Base-by-base conservation (phyloP, 306 rosid genomes). In the Vachellia pachyceras region DNA sequence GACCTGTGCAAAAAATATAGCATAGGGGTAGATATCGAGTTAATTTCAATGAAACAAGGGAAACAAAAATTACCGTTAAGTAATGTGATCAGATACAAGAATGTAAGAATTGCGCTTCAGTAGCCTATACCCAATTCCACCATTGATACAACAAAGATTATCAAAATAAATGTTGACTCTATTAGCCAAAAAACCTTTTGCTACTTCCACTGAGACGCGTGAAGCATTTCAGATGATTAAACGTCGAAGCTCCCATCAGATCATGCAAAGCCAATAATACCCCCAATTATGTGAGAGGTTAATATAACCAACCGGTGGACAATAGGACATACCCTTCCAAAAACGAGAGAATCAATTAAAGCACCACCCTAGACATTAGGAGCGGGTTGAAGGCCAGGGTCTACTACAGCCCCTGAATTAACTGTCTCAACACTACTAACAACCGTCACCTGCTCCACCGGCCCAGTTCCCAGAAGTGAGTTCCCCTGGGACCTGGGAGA, bases 401-500 rank as follows among this genome's bases (percentile, higher is more conserved):
- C 89, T 33, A 33, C 75, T 18, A 65, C 85, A 41, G 77, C 85
- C 49, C 80, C 90, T 54, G 86, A 80, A 40, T 84, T 57, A 54
- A 12, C 86, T 12, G 83, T 74, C n/a, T 69, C 85, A 15, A 63
- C n/a, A 55, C 77, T 75, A 70, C 74, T 83, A 55, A 57, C 71
- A 77, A 69, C 61, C 3, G 92, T 87, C 37, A 35, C 72, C 61
- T 72, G 92, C 69, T 80, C 89, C 46, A 33, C 77, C 10, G 33
- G 83, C 35, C 82, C 83, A 17, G 75, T 25, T 44, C 74, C 88
- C 67, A 25, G 75, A 61, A 61, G 10, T 17, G 87, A 79, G 44
- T 85, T 75, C 46, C 49, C 91, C 73, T 77, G 84, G n/a, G 80
- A 35, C 60, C 80, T 80, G 1, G 89, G 85, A 60, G 90, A 61